These are phyloP conservation scores for Apophysomyces ossiformis DNA, from an alignment of 371 early-diverging fungal genomes.

Conservation along the genomic window DNA sequence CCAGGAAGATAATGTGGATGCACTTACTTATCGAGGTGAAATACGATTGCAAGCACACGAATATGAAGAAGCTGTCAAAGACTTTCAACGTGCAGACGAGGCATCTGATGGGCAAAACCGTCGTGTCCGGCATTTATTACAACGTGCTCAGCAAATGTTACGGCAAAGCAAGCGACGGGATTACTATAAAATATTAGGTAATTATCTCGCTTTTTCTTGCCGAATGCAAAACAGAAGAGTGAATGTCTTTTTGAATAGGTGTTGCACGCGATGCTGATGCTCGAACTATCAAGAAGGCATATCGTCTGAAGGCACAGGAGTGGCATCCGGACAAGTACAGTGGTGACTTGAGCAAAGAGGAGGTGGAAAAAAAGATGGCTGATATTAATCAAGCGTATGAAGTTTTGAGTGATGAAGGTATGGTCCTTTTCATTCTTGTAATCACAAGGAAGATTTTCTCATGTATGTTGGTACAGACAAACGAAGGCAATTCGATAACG, in stretches of 20 bases:
- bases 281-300: slow-evolving; percentile 92
- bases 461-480: slow-evolving; percentile 39
- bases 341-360: slow-evolving; percentile 78
- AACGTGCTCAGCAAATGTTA: slow-evolving; percentile 70
- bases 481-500: slow-evolving; percentile 84
- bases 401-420: slow-evolving; percentile 82
- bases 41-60: slow-evolving; percentile 68
- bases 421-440: slow-evolving; percentile 10
- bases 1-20: slow-evolving; percentile 71
- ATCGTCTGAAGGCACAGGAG: slow-evolving; percentile 84
- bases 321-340: slow-evolving; percentile 92
- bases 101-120: slow-evolving; percentile 61
- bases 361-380: slow-evolving; percentile 89
- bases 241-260: slow-evolving; percentile 23
- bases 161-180: slow-evolving; percentile 79
- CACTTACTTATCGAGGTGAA: slow-evolving; percentile 73
- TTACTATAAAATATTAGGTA: slow-evolving; percentile 92
- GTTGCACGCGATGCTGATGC: slow-evolving; percentile 77
- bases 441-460: slow-evolving; percentile 8
- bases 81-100: slow-evolving; percentile 75
- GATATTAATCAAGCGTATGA: slow-evolving; percentile 94
- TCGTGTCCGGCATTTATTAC: slow-evolving; percentile 59
- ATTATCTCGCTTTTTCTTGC: neutral
- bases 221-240: neutral
- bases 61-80: slow-evolving; percentile 75